Evolutionary conservation across 371 early-diverging fungal species (phyloP).

Genomic region (Mortierella sp.): DNA sequence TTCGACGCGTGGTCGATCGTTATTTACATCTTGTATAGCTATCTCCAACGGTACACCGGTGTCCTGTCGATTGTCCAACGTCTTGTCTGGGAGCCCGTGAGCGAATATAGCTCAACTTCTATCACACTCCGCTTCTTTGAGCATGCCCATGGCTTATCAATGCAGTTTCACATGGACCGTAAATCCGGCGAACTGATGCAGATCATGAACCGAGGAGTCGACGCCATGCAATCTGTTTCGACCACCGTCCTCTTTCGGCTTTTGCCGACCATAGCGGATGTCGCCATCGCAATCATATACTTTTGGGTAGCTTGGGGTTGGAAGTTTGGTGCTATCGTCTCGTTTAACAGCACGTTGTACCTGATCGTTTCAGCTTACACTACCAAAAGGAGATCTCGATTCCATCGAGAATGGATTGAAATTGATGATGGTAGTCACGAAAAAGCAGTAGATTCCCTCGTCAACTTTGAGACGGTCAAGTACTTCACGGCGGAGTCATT

Average conservation of each 20-base stretch:
- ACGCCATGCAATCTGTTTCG: constrained; percentile 79
- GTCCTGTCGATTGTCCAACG: background rate
- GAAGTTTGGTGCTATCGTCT: constrained; percentile 81
- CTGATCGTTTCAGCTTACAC: constrained; percentile 77
- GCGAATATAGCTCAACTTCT: background rate
- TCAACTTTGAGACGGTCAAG: constrained; percentile 97
- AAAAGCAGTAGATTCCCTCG: constrained; percentile 75
- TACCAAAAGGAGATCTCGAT: background rate
- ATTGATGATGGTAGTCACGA: background rate
- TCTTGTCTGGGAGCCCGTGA: constrained; percentile 1
- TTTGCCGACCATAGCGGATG: constrained; percentile 86
- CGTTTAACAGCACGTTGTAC: constrained; percentile 86
- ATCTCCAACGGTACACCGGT: constrained; percentile 4
- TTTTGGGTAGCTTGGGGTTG: constrained; percentile 79
- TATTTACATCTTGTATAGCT: constrained; percentile 14
- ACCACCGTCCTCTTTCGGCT: constrained; percentile 86
- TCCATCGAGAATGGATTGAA: constrained; percentile 6
- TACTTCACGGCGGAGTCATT: constrained; percentile 80
- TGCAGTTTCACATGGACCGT: constrained; percentile 87
- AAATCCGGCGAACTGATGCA: constrained; percentile 89
- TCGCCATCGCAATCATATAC: constrained; percentile 79
- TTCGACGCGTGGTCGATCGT: constrained; percentile 9
- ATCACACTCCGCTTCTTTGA: constrained; percentile 21
- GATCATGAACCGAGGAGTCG: constrained; percentile 83
- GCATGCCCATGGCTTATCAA: constrained; percentile 64